These are phyloP conservation scores for Parachaetomium inaequale DNA, from an alignment of 495 filamentous ascomycete genomes.

Conservation along the genomic window DNA sequence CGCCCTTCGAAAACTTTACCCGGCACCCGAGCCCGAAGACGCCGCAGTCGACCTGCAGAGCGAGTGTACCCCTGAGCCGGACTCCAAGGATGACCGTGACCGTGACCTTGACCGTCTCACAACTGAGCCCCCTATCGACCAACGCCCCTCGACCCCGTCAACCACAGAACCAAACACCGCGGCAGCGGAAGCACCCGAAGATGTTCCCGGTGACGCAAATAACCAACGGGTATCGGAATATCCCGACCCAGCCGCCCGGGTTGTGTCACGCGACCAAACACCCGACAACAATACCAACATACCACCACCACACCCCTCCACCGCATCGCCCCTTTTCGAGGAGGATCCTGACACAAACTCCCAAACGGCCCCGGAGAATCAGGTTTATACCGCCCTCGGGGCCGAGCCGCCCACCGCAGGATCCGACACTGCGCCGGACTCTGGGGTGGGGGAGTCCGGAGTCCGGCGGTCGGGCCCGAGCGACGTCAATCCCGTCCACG, in stretches of 20 bases:
- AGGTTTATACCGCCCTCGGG: conserved; percentile 17
- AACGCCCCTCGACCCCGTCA: neutral
- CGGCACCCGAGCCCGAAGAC: conserved; percentile 27
- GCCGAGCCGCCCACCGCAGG: conserved; percentile 16
- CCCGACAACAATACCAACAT: neutral
- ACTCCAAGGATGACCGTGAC: neutral
- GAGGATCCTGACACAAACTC: neutral
- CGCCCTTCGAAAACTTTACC: conserved; percentile 8
- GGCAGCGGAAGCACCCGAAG: neutral
- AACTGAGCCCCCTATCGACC: neutral
- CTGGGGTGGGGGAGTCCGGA: conserved; percentile 16
- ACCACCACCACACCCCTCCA: neutral
- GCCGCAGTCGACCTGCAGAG: conserved; percentile 5
- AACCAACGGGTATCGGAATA: neutral
- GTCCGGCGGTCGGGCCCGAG: conserved; percentile 19
- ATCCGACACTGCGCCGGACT: conserved; percentile 24
- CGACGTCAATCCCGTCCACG: neutral
- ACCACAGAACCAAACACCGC: neutral
- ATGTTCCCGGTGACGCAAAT: neutral
- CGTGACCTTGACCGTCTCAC: neutral
- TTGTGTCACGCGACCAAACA: neutral
- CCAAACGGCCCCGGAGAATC: neutral
- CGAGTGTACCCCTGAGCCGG: neutral
- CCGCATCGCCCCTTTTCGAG: neutral
- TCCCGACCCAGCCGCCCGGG: neutral